phyloP scores from a whole-genome alignment of 2,329 filamentous ascomycete genomes.

The Curvularia lunata region DNA sequence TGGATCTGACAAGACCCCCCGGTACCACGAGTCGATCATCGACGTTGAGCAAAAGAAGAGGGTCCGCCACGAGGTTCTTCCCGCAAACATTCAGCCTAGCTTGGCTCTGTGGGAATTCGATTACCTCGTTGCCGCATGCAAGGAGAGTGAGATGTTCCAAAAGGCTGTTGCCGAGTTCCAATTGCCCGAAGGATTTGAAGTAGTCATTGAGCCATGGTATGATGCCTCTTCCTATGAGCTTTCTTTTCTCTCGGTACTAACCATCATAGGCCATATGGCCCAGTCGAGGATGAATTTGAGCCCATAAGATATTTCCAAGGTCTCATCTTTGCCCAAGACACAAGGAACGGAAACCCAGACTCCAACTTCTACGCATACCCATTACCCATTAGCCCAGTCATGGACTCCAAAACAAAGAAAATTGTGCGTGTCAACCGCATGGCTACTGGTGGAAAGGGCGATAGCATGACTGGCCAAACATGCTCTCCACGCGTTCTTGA shows the following conservation, averaged over 20 bases:
- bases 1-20: slow-evolving; percentile 57
- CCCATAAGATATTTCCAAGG: slow-evolving; percentile 61
- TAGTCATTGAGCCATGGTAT: slow-evolving; percentile 61
- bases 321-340: slow-evolving; percentile 60
- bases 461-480: slow-evolving; percentile 48
- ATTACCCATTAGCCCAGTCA: slow-evolving; percentile 46
- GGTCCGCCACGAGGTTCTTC: slow-evolving; percentile 54
- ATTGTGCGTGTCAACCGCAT: slow-evolving; percentile 47
- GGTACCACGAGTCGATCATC: slow-evolving; percentile 62
- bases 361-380: slow-evolving; percentile 52
- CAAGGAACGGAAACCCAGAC: slow-evolving; percentile 52
- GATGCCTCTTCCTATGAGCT: slow-evolving; percentile 13
- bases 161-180: slow-evolving; percentile 59
- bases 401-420: slow-evolving; percentile 45
- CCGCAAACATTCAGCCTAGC: slow-evolving; percentile 57
- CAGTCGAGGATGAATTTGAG: slow-evolving; percentile 55
- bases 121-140: slow-evolving; percentile 53
- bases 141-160: slow-evolving; percentile 60
- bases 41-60: slow-evolving; percentile 54
- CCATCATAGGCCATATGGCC: slow-evolving; percentile 57
- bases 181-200: slow-evolving; percentile 61
- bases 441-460: slow-evolving; percentile 49
- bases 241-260: slow-evolving; percentile 9
- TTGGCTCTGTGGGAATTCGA: slow-evolving; percentile 54
- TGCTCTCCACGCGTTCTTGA: slow-evolving; percentile 49